Base-by-base conservation (phyloP, 495 filamentous ascomycete genomes). In the Talaromyces adpressus region DNA sequence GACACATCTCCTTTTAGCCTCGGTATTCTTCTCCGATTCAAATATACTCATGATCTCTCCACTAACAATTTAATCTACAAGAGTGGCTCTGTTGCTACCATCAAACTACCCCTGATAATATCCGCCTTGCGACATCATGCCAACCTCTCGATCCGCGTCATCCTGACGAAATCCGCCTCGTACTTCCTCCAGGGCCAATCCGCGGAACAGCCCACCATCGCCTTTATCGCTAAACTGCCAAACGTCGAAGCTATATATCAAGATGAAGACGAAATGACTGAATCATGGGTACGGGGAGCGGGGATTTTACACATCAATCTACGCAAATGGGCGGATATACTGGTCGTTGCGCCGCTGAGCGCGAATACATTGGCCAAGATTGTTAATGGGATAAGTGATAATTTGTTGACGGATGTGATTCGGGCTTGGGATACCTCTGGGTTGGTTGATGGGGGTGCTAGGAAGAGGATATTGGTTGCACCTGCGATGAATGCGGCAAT, bases 1-100 rank as follows among this genome's bases (percentile, higher is more conserved):
- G 70, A 76, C 76, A 20, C 91, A 98, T 72, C 81, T 97, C 16
- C 85, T 97, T 20, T 84, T 97, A 51, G 89, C 88, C 53, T 88
- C 88, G 22, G 56, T 58, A 58, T 11, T 73, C 85, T 1, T 81
- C 97, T 49, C 45, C 18, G 18, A 20, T 9, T 18, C 45, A 20
- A 20, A 49, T 49, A 6, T 30, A 76, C 80, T 59, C 63, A 70
- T n/a, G 70, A 85, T 70, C 66, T 72, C 34, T 66, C 49, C 7
- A 72, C 70, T 51, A 11, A 29, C 27, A 4, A 6, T 53, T 14
- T 41, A 12, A 22, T 20, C 8, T 27, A 62, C n/a, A n/a, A n/a
- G 62, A 63, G 62, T 7, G 83, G 88, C 54, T 84, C 82, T 22
- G 90, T 92, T 49, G 90, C 90, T 59, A 89, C 90, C 12, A 91